Evolutionary conservation across 345 rosid genomes (phyloP), one percentile per base, ranked within the genome.

Genomic region (Viola odorata): DNA sequence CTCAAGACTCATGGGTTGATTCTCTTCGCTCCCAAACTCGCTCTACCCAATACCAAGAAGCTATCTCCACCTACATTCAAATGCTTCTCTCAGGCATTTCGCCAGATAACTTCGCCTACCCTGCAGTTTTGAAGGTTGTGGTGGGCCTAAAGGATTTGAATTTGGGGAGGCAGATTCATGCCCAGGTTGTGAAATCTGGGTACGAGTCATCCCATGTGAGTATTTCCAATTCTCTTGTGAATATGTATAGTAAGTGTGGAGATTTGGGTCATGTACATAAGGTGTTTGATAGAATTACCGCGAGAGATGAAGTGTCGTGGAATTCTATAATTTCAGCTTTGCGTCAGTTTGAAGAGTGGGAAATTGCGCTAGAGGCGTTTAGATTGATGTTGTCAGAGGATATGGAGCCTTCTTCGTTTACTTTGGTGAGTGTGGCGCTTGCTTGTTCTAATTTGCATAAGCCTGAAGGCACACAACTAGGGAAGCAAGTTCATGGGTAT

Each of bases 251-350:
- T 5, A 85, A 84, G 68, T 87, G 95, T 9, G 88, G 91, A 32
- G 78, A 78, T 23, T 56, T 86, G 0, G 75, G 59, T 4, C 81
- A 77, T 62, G 95, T 76, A 0, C 58, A 62, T 61, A 81, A 75
- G 75, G 79, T 85, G 91, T 89, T 92, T 68, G 91, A 87, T 51
- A 75, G 87, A 79, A 89, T 92, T 58, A 49, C 84, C 6, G 85
- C 75, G 9, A 83, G 80, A 66, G 91, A 92, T 81, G 82, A 85
- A 54, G 95, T 89, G 41, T 92, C 96, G 55, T 92, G 98, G 97
- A 92, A 89, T 65, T 83, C 98, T 1, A 50, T 87, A 67, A 81
- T 92, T 55, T 74, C 91, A 50, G 75, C 91, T 0, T 62, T 86
- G 36, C 87, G 97, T 47, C 75, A 79, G 41, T 74, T 68, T 53